These are phyloP conservation scores for Podosphaera leucotricha DNA, from an alignment of 2,329 filamentous ascomycete genomes.

Conservation along the genomic window DNA sequence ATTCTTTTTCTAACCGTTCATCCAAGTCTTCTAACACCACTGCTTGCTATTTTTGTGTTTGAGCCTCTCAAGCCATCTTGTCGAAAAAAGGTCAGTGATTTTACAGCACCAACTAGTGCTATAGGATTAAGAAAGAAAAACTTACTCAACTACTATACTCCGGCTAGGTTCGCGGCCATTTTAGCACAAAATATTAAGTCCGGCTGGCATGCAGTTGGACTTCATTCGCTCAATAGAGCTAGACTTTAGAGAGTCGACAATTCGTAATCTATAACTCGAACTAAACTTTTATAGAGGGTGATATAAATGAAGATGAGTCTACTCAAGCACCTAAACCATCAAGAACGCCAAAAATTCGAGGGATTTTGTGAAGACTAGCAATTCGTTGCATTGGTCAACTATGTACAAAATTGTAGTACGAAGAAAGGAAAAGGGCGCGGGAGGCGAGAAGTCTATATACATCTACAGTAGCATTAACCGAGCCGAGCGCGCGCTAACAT, in stretches of 20 bases:
- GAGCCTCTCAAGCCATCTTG: conserved; percentile 10
- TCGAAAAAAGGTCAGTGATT: not conserved
- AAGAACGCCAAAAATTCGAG: not conserved
- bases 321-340: not conserved
- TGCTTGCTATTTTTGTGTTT: conserved; percentile 11
- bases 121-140: not conserved
- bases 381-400: too few species aligned
- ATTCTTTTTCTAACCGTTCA: conserved; percentile 1
- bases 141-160: not conserved
- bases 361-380: too few species aligned
- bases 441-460: too few species aligned
- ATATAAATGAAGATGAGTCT: not conserved
- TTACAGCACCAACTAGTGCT: too few species aligned
- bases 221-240: not conserved
- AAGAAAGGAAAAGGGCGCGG: too few species aligned
- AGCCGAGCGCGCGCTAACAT: too few species aligned
- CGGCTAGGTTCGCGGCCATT: not conserved
- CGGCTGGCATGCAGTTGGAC: not conserved
- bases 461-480: too few species aligned
- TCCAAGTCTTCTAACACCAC: conserved; percentile 11
- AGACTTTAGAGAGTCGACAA: not conserved
- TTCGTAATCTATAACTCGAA: not conserved
- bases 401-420: too few species aligned
- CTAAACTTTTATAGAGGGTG: not conserved
- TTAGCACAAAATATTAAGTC: not conserved